Evolutionary conservation across 768 basidiomycete genomes (phyloP).

Genomic region (Tulasnella sp.): DNA sequence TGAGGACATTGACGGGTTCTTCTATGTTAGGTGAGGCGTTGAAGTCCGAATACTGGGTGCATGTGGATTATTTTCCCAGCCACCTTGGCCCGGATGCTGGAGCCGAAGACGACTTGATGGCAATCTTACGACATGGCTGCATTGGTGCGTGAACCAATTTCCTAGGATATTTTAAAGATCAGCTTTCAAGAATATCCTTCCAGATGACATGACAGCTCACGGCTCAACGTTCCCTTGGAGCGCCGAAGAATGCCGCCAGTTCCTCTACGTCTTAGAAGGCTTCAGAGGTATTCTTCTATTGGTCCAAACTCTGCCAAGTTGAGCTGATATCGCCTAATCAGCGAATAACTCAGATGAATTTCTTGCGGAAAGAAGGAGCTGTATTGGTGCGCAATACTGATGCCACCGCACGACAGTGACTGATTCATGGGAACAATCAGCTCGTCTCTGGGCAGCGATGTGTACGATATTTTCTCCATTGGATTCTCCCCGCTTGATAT

Average conservation of each 20-base stretch:
- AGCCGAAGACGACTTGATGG: conserved; percentile 2
- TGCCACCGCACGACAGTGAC: no score
- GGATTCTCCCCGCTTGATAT: no score
- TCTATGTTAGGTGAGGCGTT: background rate
- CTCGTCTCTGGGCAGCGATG: background rate
- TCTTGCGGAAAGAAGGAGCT: background rate
- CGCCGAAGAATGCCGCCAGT: background rate
- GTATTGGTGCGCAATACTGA: no score
- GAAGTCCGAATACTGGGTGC: conserved; percentile 11
- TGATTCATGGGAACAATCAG: no score
- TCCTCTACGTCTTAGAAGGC: background rate
- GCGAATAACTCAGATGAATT: background rate
- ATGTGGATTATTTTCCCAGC: background rate
- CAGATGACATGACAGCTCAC: background rate
- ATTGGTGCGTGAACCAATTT: background rate
- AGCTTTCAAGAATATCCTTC: background rate
- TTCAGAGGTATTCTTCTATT: no score
- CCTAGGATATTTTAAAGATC: background rate
- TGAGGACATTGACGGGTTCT: background rate
- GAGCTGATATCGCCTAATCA: background rate
- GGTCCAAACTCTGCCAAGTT: no score
- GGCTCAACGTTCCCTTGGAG: background rate
- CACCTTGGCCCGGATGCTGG: background rate
- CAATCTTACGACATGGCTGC: background rate
- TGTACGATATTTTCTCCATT: background rate